Base-by-base conservation (phyloP, 495 filamentous ascomycete species). In the Poronia punctata region DNA sequence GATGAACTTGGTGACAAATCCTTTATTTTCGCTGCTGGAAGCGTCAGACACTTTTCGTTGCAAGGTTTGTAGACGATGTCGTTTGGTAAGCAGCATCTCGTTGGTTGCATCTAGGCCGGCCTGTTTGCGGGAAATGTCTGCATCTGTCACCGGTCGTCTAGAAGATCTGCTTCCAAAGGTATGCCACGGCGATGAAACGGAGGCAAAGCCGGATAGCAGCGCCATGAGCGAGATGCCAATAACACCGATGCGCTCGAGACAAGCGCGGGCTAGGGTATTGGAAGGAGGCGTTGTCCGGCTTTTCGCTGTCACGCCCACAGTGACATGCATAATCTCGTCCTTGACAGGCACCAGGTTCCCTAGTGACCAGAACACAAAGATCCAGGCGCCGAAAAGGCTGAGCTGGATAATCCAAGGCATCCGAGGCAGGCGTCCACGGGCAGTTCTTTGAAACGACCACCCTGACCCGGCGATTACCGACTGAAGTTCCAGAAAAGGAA, bases 191-290 rank as follows among this genome's bases (percentile, higher is more conserved):
- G 80, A 79, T 31, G 79, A 84, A 25, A 92, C 80, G 16, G 82
- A 83, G 16, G 85, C 86, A 52, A 90, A 92, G 8, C 86, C 86
- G 14, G 85, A 83, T 22, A 92, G 65, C 15, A 85, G 65, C 7
- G 85, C 84, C 86, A 92, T 89, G 22, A 87, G 64, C 36, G 78
- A 82, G 21, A 90, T 83, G 9, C 86, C 86, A 51, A 88, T 83
- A 22, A 90, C 76, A 11, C 83, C 85, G 12, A 92, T 78, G 24
- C 85, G 66, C 57, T 86, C 83, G 29, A 89, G 65, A 62, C 83
- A 86, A 17, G 80, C 84, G 53, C 87, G 76, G 36, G 71, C 76
- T 41, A 88, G 54, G 25, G 43, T 48, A 25, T 32, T 48, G 3
- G 55, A 53, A 12, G 46, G 35, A 7, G 43, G 10, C 5, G 53